Evolutionary conservation across 768 basidiomycete species (phyloP).

Genomic region (Leucocoprinus leucothites): DNA sequence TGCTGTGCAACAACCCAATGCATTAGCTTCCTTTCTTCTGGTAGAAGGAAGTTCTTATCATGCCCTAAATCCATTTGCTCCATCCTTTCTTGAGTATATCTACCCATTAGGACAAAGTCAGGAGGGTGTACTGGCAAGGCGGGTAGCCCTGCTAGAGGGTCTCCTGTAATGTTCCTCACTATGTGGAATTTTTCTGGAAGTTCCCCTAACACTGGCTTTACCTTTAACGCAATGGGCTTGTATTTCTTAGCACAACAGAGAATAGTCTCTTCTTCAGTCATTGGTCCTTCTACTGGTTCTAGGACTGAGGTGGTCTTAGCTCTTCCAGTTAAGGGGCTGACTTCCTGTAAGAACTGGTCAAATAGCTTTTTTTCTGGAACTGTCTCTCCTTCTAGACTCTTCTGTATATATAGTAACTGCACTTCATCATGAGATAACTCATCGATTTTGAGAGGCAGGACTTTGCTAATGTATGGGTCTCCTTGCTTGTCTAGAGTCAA

Average conservation of each 20-base stretch:
- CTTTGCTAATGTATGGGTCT: not conserved
- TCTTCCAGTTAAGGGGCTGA: too few species aligned
- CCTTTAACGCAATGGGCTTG: slow-evolving; percentile 27
- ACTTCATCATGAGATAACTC: not conserved
- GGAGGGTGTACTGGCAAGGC: slow-evolving; percentile 16
- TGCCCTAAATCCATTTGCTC: slow-evolving; percentile 20
- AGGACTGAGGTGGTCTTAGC: too few species aligned
- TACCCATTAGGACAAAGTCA: slow-evolving; percentile 18
- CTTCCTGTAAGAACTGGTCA: too few species aligned
- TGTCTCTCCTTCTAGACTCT: not conserved
- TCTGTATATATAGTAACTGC: not conserved
- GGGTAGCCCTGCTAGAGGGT: slow-evolving; percentile 23
- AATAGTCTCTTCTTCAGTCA: not conserved
- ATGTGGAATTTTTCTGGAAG: slow-evolving; percentile 24
- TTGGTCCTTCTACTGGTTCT: not conserved
- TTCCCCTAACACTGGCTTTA: slow-evolving; percentile 20
- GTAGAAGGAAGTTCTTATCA: slow-evolving; percentile 14
- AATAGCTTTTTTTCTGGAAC: too few species aligned
- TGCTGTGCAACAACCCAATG: slow-evolving; percentile 14
- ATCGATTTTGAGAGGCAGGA: not conserved
- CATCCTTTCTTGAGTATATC: slow-evolving; percentile 23
- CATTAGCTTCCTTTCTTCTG: slow-evolving; percentile 17
- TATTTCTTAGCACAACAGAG: slow-evolving; percentile 21
- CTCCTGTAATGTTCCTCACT: slow-evolving; percentile 21
- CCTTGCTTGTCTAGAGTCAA: not conserved